Evolutionary conservation across 257 asterid species (phyloP).

Genomic region (Pogostemon cablin): DNA sequence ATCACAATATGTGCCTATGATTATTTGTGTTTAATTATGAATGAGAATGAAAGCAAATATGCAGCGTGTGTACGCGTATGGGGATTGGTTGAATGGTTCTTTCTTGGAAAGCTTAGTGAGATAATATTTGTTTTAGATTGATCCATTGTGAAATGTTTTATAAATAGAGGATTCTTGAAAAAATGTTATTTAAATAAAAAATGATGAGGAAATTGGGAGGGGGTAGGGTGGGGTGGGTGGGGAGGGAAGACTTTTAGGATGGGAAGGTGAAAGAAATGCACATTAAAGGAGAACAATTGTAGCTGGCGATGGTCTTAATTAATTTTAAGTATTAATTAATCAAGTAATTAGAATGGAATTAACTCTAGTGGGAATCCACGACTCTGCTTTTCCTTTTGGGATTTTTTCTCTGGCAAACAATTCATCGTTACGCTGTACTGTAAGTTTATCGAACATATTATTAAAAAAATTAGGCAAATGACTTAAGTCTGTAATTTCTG

Average conservation of each 20-base stretch:
- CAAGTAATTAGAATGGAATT: background rate
- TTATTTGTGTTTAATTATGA: no score
- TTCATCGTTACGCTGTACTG: no score
- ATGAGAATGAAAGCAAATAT: background rate
- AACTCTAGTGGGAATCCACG: slow-evolving; percentile 10
- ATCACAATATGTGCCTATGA: background rate
- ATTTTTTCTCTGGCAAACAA: background rate
- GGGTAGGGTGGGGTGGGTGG: no score
- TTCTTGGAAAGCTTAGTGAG: slow-evolving; percentile 25
- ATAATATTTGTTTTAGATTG: background rate
- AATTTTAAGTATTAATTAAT: background rate
- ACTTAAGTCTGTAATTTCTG: no score
- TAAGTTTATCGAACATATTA: no score
- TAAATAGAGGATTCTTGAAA: no score
- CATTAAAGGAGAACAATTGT: slow-evolving; percentile 27
- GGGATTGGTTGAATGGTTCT: slow-evolving; percentile 26
- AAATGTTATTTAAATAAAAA: no score
- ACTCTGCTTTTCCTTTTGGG: background rate
- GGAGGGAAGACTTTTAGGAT: no score
- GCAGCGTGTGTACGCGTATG: slow-evolving; percentile 20
- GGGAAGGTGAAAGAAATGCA: background rate
- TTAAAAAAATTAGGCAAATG: no score
- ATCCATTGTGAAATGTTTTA: no score
- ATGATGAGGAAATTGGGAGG: no score
- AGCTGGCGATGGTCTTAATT: slow-evolving; percentile 24